A percentile compares a stretch with the other conserved stretches of the same genome.
phyloP scores from a whole-genome alignment of 441 rosid species.

The Hura crepitans region DNA sequence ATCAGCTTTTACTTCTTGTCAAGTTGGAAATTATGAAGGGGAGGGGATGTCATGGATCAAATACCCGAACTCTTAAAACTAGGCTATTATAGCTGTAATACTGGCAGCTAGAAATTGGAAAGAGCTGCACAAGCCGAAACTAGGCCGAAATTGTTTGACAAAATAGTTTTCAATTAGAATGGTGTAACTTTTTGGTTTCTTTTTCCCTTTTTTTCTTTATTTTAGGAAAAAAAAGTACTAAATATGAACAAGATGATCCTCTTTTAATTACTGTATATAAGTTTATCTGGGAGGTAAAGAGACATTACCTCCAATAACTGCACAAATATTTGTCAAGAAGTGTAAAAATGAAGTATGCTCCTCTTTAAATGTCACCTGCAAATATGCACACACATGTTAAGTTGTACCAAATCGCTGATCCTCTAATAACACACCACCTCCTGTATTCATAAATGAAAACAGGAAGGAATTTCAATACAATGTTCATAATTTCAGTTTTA shows the following conservation, averaged over 20 bases:
- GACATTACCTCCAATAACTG: constrained; percentile 76
- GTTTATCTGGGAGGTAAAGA: not conserved
- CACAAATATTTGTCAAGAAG: constrained; percentile 86
- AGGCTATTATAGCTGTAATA: not conserved
- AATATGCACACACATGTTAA: not conserved
- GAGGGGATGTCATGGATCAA: no score
- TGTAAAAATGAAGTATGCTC: constrained; percentile 78
- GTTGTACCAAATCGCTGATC: not conserved
- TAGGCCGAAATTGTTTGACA: not conserved
- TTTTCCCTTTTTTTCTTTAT: not conserved
- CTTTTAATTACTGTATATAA: not conserved
- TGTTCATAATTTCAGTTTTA: no score
- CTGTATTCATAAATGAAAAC: not conserved
- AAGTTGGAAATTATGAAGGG: no score
- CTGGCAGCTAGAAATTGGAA: not conserved
- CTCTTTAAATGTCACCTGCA: constrained; percentile 76
- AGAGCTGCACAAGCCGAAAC: not conserved
- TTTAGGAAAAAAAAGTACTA: not conserved
- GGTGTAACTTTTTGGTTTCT: not conserved
- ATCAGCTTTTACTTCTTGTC: no score
- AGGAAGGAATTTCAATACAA: not conserved
- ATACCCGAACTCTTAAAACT: no score
- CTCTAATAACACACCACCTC: not conserved
- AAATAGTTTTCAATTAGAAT: not conserved
- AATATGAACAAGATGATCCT: not conserved